Evolutionary conservation across 148 eudicot species (phyloP).

Genomic region (Rhododendron simsii): DNA sequence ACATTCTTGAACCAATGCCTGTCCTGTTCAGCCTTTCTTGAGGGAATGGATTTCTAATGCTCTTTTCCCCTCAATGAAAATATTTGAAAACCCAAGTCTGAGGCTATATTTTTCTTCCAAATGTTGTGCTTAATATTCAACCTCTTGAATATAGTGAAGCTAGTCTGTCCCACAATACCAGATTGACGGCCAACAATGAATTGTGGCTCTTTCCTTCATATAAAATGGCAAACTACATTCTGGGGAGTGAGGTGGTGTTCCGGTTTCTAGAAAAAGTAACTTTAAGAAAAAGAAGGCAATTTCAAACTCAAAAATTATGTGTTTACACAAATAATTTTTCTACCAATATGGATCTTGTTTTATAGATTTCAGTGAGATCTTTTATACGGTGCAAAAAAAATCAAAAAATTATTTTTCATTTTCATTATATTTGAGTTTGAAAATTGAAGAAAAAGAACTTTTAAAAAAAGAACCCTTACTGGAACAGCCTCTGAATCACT

Average conservation of each 20-base stretch:
- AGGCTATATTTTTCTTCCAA: background rate
- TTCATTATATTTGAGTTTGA: no score
- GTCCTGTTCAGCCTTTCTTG: background rate
- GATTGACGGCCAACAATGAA: background rate
- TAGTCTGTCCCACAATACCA: background rate
- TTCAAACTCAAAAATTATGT: no score
- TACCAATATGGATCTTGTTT: no score
- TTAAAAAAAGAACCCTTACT: no score
- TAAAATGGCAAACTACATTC: background rate
- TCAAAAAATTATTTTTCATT: no score
- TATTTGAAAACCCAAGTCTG: background rate
- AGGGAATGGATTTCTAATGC: background rate
- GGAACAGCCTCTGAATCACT: no score
- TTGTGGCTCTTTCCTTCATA: background rate
- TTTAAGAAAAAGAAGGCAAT: no score
- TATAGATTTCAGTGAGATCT: no score
- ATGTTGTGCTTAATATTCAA: background rate
- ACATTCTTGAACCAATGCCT: background rate
- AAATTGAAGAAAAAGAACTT: no score
- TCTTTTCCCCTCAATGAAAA: background rate
- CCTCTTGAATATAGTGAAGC: background rate
- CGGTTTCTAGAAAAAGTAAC: no score
- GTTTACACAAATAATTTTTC: no score
- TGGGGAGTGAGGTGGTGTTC: background rate
- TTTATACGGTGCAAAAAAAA: no score